Percentiles rank a stretch among this genome's conserved stretches.
Conservation (phyloP, 306 rosid species). For the Casuarina glauca region DNA sequence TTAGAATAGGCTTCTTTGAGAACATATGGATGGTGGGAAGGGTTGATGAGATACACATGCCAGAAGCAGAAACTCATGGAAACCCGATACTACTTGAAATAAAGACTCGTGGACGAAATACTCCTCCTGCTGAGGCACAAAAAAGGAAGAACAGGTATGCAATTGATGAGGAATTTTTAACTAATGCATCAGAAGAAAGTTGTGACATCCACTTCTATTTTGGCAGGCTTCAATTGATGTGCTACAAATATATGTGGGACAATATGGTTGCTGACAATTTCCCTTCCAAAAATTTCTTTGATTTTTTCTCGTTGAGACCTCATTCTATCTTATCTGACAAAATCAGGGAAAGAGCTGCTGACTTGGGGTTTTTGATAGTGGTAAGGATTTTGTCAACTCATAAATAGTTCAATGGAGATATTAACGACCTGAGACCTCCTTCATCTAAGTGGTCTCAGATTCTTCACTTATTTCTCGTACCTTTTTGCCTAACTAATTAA, state of each 20-base stretch:
- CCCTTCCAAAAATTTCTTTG: conserved; percentile 49
- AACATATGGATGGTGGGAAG: conserved; percentile 77
- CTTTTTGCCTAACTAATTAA: too few relatives aligned
- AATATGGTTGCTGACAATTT: conserved; percentile 48
- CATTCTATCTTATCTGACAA: conserved; percentile 45
- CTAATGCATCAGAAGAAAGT: conserved; percentile 20
- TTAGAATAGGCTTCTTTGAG: conserved; percentile 65
- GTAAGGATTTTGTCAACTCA: conserved; percentile 29
- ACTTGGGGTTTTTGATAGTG: conserved; percentile 50
- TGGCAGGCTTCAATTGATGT: conserved; percentile 89
- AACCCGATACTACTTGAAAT: conserved; percentile 73
- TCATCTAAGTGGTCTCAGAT: too few relatives aligned
- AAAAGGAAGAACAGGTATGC: conserved; percentile 79
- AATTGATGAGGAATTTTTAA: background rate
- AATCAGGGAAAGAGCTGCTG: conserved; percentile 36
- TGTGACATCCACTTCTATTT: conserved; percentile 8
- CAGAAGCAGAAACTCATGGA: conserved; percentile 33
- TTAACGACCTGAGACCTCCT: too few relatives aligned
- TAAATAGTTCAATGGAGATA: too few relatives aligned
- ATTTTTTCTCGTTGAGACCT: conserved; percentile 59
- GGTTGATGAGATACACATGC: conserved; percentile 80
- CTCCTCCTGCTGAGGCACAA: conserved; percentile 80
- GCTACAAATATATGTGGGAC: conserved; percentile 85
- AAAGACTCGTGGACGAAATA: conserved; percentile 64
- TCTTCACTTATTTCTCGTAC: too few relatives aligned